Base-by-base conservation (phyloP, 108 stramenopile species). In the Cyclotella baltica region DNA sequence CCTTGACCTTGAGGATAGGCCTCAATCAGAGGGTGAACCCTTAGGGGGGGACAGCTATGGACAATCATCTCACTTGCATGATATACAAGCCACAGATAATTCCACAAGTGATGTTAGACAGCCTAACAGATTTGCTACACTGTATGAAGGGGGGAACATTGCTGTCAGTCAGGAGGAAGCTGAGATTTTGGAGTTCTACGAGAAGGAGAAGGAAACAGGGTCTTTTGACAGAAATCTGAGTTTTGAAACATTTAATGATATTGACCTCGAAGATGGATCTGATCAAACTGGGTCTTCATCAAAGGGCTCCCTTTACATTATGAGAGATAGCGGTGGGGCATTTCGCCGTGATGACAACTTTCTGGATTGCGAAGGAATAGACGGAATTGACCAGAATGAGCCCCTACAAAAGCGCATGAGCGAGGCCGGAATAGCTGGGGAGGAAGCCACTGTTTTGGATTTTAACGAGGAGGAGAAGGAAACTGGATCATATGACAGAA, bases 171-270 rank as follows among this genome's bases (percentile, higher is more conserved):
- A 72, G 37, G 65, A 72, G 23, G 78, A 79, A 37, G 78, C 71
- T 6, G 78, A 79, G 30, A 79, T 79, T 27, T 61, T 72, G 25
- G 78, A 79, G 16, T 79, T 79, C 66, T 79, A 79, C 53, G 70
- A 79, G 47, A 66, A 65, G 56, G 78, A 79, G 43, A 65, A 52
- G 62, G 59, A 73, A 23, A 36, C 33, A 51, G 72, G 62, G n/a
- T 47, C 29, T 0, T 55, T 70, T 34, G 20, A 22, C 15, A 5
- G 31, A 1, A 62, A 36, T 30, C 25, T 75, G n/a, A 27, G 35
- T 66, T 75, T 52, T 35, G 73, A 75, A 28, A 51, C 23, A 16
- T 64, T 67, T 15, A 48, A 65, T 27, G 27, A 46, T 55, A 11
- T 20, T 30, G 38, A 62, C 3, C 64, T 1, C 22, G 43, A 40